A percentile compares a stretch with the other conserved stretches of the same genome.
Evolutionary conservation across 495 filamentous ascomycete species (phyloP).

Genomic region (Penicillium cosmopolitanum): DNA sequence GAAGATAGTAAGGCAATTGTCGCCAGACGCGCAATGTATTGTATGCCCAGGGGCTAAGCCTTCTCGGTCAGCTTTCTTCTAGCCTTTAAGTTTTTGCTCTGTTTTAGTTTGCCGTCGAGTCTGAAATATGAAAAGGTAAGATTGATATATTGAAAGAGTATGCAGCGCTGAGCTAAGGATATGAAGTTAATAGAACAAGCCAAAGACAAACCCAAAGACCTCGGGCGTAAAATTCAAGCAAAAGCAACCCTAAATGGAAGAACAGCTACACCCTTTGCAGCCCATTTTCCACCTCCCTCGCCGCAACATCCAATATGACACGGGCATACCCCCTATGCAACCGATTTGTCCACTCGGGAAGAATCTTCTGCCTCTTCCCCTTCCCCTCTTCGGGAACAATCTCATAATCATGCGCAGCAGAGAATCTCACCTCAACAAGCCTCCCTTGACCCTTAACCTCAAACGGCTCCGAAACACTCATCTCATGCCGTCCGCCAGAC

Average conservation of each 20-base stretch:
- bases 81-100: too few relatives aligned
- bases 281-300: slow-evolving; percentile 20
- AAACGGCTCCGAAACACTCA: slow-evolving; percentile 38
- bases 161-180: too few relatives aligned
- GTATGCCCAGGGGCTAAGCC: too few relatives aligned
- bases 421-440: slow-evolving; percentile 38
- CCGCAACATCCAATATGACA: slow-evolving; percentile 29
- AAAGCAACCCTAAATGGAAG: neutral
- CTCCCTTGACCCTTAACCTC: slow-evolving; percentile 7
- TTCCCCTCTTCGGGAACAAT: slow-evolving; percentile 26
- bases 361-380: slow-evolving; percentile 33
- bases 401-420: slow-evolving; percentile 39
- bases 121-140: too few relatives aligned
- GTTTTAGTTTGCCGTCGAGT: too few relatives aligned
- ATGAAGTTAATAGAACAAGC: too few relatives aligned
- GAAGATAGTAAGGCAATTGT: too few relatives aligned
- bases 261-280: neutral
- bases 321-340: slow-evolving; percentile 39
- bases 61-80: too few relatives aligned
- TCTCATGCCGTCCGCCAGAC: slow-evolving; percentile 39
- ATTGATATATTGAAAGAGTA: too few relatives aligned
- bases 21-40: too few relatives aligned
- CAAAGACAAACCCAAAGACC: too few relatives aligned
- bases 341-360: slow-evolving; percentile 31
- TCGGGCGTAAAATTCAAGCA: too few relatives aligned